phyloP scores from a whole-genome alignment of 768 basidiomycete species.

The Lactarius sp. region DNA sequence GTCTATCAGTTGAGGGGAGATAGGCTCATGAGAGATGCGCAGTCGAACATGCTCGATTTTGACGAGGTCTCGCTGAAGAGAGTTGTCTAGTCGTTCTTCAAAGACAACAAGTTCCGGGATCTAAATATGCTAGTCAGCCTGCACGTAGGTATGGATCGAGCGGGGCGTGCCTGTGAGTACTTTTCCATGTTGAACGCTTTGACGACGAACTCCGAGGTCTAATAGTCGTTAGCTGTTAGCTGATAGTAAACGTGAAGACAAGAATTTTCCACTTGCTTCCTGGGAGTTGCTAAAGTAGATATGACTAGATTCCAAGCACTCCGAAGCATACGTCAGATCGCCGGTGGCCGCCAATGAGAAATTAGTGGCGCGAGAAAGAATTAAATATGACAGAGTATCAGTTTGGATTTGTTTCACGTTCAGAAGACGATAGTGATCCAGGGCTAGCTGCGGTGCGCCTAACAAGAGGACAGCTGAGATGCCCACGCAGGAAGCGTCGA shows the following conservation, averaged over 20 bases:
- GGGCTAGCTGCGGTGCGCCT: conserved; percentile 69
- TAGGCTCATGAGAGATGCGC: conserved; percentile 68
- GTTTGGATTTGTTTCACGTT: conserved; percentile 82
- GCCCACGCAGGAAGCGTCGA: conserved; percentile 5
- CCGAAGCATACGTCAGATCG: conserved; percentile 68
- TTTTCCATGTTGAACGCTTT: conserved; percentile 76
- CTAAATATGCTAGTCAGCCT: conserved; percentile 35
- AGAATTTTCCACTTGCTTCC: conserved; percentile 44
- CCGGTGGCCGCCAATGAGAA: conserved; percentile 75
- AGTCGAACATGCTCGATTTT: conserved; percentile 84
- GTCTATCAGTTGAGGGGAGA: conserved; percentile 67
- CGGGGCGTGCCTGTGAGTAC: conserved; percentile 62
- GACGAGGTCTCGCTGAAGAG: conserved; percentile 75
- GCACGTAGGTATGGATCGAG: not conserved
- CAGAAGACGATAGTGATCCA: conserved; percentile 76
- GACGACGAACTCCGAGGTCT: conserved; percentile 79
- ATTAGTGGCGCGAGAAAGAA: conserved; percentile 70
- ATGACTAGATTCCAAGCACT: conserved; percentile 74
- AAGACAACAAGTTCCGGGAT: conserved; percentile 82
- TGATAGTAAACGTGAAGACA: not conserved
- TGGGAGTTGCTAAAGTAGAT: conserved; percentile 77
- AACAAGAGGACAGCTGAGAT: conserved; percentile 11
- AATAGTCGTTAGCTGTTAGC: conserved; percentile 15
- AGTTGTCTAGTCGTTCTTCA: conserved; percentile 76
- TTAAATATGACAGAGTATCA: conserved; percentile 83